Base-by-base conservation (phyloP, 1,284 basidiomycete species). In the Trichosporon asahii region DNA sequence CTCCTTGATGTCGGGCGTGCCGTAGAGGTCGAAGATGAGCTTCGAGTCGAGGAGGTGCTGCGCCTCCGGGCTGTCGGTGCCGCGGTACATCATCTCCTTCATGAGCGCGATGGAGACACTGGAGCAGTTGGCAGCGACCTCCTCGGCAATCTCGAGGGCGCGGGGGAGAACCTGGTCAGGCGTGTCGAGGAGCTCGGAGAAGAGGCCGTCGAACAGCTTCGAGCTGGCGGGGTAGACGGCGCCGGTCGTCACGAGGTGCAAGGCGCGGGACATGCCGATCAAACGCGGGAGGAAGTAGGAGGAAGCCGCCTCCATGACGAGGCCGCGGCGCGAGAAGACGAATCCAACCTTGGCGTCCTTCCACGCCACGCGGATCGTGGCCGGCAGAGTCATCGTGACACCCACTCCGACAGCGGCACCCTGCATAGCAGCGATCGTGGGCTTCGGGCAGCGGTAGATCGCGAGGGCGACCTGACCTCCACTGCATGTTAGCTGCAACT, bases 11-110 rank as follows among this genome's bases (percentile, higher is more conserved):
- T 73, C 72, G 5, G 55, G 23, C 11, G 55, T 57, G 3, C 21
- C 18, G 60, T 67, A 73, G 27, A 73, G 37, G 27, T 46, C n/a
- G 49, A 64, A 69, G 44, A 73, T 31, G 64, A 73, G 23, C 35
- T 69, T 67, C 46, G 64, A 66, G 64, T 73, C 72, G 64, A 73
- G 72, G 14, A 73, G 72, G 66, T 73, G 72, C 69, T 73, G 72
- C 64, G 61, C 72, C 69, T 73, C 72, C 27, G 72, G 69, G 15
- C 23, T 35, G 33, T 35, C 18, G 5, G 66, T 63, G 12, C 31
- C 40, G 64, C 69, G 72, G 55, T 64, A 73, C 44, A 73, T 64
- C 23, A 73, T 46, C 33, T 69, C 68, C 44, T 60, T 64, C 68
- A 69, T 73, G 37, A 73, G 72, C 2, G 69, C 66, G 27, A 57